Evolutionary conservation across 108 stramenopile species (phyloP).

Genomic region (Pseudonitzschia multistriata): DNA sequence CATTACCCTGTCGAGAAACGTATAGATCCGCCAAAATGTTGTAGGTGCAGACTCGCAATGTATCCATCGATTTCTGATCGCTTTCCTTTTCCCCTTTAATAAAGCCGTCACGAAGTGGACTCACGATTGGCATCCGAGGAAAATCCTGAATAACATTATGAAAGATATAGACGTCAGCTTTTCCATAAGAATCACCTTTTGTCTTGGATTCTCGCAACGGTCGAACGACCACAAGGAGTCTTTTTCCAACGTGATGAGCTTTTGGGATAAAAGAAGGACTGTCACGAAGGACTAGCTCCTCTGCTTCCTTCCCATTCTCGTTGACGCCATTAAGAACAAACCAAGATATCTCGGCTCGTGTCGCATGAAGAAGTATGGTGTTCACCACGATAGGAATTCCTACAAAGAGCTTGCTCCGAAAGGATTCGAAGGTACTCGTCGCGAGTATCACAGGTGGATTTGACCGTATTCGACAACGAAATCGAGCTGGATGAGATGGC

Average conservation of each 20-base stretch:
- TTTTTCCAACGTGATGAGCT: conserved; percentile 27
- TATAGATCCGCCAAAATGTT: conserved; percentile 75
- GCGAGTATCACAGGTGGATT: conserved; percentile 58
- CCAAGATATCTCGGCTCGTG: conserved; percentile 54
- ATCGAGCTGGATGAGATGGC: neutral
- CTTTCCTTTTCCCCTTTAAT: conserved; percentile 14
- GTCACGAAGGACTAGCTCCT: conserved; percentile 14
- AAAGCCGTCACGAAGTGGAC: conserved; percentile 9
- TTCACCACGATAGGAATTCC: conserved; percentile 55
- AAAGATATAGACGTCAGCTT: conserved; percentile 43
- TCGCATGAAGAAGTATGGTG: conserved; percentile 40
- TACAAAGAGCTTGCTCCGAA: conserved; percentile 47
- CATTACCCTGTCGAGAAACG: conserved; percentile 29
- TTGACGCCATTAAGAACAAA: conserved; percentile 25
- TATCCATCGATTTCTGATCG: conserved; percentile 10
- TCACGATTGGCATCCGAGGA: conserved; percentile 18
- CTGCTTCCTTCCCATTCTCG: conserved; percentile 25
- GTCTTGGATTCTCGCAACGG: neutral
- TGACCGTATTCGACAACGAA: conserved; percentile 26
- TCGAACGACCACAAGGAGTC: conserved; percentile 5
- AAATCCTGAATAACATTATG: conserved; percentile 10
- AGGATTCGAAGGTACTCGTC: conserved; percentile 60
- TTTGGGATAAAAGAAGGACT: conserved; percentile 23
- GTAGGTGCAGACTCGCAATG: conserved; percentile 62
- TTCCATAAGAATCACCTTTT: neutral